Percentiles rank a stretch among this genome's conserved stretches.
Conservation (phyloP, 352 stramenopile genomes). For the Sclerospora graminicola region DNA sequence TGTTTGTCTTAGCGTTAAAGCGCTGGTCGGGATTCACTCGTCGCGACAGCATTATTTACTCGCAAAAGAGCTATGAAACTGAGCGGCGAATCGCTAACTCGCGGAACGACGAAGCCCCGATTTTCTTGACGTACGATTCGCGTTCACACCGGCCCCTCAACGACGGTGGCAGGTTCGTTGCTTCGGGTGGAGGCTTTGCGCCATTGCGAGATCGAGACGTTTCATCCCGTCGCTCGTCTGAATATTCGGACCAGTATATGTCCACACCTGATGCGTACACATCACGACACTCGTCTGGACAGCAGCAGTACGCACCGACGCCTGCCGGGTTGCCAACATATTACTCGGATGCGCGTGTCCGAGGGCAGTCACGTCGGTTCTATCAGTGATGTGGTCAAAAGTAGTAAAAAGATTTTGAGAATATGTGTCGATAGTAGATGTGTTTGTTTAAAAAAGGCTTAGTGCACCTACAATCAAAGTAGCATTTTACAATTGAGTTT, state of each 20-base stretch:
- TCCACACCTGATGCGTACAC: slow-evolving; percentile 9
- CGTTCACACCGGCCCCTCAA: slow-evolving; percentile 11
- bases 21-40: slow-evolving; percentile 31
- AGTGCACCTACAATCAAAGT: slow-evolving; percentile 11
- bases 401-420: slow-evolving; percentile 7
- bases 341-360: slow-evolving; percentile 8
- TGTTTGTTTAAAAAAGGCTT: slow-evolving; percentile 15
- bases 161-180: slow-evolving; percentile 16
- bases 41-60: slow-evolving; percentile 18
- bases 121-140: slow-evolving; percentile 19
- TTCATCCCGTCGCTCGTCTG: slow-evolving; percentile 10
- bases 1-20: slow-evolving; percentile 41
- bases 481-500: slow-evolving; percentile 20
- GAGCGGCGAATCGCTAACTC: slow-evolving; percentile 9
- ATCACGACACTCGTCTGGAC: slow-evolving; percentile 4
- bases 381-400: slow-evolving; percentile 8
- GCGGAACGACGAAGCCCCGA: slow-evolving; percentile 4
- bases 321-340: slow-evolving; percentile 12
- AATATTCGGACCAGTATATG: slow-evolving; percentile 6
- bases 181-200: slow-evolving; percentile 11
- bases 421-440: slow-evolving; percentile 3
- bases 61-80: slow-evolving; percentile 12
- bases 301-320: slow-evolving; percentile 8
- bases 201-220: slow-evolving; percentile 8
- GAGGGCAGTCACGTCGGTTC: slow-evolving; percentile 6